These are phyloP conservation scores for Macroventuria anomochaeta DNA, from an alignment of 2,329 filamentous ascomycete species.

Conservation along the genomic window DNA sequence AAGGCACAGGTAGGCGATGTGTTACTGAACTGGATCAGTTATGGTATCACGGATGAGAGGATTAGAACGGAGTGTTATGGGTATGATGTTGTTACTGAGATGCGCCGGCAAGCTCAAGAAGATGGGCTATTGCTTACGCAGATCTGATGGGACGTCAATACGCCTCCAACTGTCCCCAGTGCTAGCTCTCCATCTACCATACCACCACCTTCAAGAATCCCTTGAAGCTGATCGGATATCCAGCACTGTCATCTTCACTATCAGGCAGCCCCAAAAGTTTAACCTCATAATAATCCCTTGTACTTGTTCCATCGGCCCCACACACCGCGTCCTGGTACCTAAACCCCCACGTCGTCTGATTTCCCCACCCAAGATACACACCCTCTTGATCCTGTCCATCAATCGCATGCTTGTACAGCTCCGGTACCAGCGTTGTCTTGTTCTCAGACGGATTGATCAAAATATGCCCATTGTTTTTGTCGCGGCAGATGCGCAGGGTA, in stretches of 20 bases:
- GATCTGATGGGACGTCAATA: not conserved
- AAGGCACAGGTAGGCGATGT: conserved; percentile 4
- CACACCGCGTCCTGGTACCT: too few species aligned
- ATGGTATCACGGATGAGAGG: conserved; percentile 20
- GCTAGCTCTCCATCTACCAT: not conserved
- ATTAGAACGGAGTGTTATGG: conserved; percentile 25
- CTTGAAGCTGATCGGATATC: not conserved
- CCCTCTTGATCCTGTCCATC: too few species aligned
- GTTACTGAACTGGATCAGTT: conserved; percentile 14
- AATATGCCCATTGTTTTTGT: too few species aligned
- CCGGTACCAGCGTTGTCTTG: too few species aligned
- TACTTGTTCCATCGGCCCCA: too few species aligned
- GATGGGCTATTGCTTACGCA: not conserved
- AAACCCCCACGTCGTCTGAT: too few species aligned
- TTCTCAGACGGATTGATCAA: too few species aligned
- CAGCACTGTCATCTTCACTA: not conserved
- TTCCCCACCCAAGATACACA: too few species aligned
- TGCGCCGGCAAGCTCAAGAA: not conserved
- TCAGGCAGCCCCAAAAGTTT: not conserved
- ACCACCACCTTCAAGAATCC: not conserved
- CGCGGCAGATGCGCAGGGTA: too few species aligned
- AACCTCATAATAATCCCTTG: too few species aligned
- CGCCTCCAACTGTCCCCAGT: too few species aligned
- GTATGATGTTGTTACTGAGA: conserved; percentile 20
- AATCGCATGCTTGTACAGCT: too few species aligned